Base-by-base conservation (phyloP, 2,329 filamentous ascomycete species). In the Neofusicoccum sp. region DNA sequence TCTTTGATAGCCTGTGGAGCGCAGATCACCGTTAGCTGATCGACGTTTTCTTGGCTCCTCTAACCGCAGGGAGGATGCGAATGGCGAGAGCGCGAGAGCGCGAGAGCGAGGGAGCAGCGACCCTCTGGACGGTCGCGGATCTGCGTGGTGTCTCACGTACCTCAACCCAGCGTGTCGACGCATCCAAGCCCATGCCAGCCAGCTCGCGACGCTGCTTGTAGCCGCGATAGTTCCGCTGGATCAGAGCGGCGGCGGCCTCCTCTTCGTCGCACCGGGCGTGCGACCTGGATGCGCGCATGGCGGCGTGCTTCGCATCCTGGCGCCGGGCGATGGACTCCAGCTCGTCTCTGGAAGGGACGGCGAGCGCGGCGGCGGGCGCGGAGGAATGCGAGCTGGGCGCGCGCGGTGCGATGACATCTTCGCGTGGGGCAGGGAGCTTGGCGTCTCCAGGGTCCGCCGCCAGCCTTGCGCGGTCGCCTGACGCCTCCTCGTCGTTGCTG, bases 131-230 rank as follows among this genome's bases (percentile, higher is more conserved):
- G 26, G 20, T 20, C 43, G 51, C 34, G 66, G 59, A 65, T 34
- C 53, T 26, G 45, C n/a, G 26, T 44, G 8, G 16, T 68, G 65
- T 64, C 60, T 67, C 40, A 63, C 86, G 76, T 59, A 89, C 88
- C 68, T 90, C 85, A 9, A 85, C 78, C 89, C 89, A 93, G 67
- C 89, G 79, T 31, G 86, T 86, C 31, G 81, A 84, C n/a, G 89
- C 83, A 71, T 89, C 84, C 34, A 96, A 72, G 1, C 84, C 83
- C 65, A 88, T 79, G 0, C 91, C 91, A 41, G 84, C 74, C 67
- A 95, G 79, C 71, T 91, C 87, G 49, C 91, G 79, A 44, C 91
- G 83, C 51, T 85, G 82, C 58, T 89, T 83, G 73, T 96, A 90
- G 5, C 91, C 90, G 34, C 91, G 83, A 71, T 92, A 96, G 28